Percentiles rank a stretch among this genome's conserved stretches.
These are phyloP conservation scores for Morella rubra DNA, from an alignment of 306 rosid genomes.

Conservation along the genomic window DNA sequence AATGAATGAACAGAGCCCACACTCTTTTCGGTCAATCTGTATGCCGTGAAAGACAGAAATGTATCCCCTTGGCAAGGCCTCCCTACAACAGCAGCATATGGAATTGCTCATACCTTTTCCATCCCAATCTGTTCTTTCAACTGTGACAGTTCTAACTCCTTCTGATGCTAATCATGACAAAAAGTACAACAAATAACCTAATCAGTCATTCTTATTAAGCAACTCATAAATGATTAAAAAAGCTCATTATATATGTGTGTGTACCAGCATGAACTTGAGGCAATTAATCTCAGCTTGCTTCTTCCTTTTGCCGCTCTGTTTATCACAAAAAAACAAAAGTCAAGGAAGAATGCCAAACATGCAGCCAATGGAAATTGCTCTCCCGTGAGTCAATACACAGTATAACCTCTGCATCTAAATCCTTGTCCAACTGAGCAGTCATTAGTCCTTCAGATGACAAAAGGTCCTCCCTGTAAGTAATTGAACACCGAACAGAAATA, in stretches of 20 bases:
- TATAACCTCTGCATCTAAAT: constrained; percentile 57
- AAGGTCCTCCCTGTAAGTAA: constrained; percentile 49
- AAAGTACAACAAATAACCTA: constrained; percentile 11
- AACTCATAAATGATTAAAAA: constrained; percentile 9
- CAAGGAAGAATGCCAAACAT: constrained; percentile 26
- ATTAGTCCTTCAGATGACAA: constrained; percentile 37
- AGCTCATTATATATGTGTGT: too few species aligned
- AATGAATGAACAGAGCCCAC: neutral
- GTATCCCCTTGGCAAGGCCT: constrained; percentile 14
- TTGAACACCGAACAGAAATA: constrained; percentile 22
- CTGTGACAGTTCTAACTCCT: constrained; percentile 75
- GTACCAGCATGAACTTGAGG: constrained; percentile 89
- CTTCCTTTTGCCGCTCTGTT: constrained; percentile 55
- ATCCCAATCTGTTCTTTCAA: constrained; percentile 78
- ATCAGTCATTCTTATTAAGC: constrained; percentile 12
- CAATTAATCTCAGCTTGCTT: constrained; percentile 56
- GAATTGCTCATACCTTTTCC: constrained; percentile 66
- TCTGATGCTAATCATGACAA: constrained; percentile 60
- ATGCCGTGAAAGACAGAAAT: neutral
- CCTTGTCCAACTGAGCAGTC: constrained; percentile 35
- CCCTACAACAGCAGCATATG: constrained; percentile 12
- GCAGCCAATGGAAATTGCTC: constrained; percentile 24
- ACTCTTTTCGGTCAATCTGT: neutral
- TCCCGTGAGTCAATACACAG: constrained; percentile 7
- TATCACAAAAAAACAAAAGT: constrained; percentile 24